Evolutionary conservation across 768 basidiomycete genomes (phyloP), one percentile per base, ranked within the genome.

Genomic region (Termitomyces titanicus): DNA sequence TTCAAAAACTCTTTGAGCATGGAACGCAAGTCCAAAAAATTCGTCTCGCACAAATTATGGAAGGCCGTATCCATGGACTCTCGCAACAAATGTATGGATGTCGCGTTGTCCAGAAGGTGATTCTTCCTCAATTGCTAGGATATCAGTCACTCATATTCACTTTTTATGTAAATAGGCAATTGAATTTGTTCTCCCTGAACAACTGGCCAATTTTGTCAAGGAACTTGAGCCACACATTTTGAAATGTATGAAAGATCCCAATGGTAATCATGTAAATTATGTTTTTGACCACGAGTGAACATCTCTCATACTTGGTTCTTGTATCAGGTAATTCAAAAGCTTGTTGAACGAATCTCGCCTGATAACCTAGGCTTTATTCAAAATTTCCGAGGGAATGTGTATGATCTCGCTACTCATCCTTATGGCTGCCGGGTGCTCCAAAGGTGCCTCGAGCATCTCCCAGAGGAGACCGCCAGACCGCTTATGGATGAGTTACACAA

Each of bases 401-500:
- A 83, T 56, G 85, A 89, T 54, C 76, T 98, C 22, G 83, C 93
- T 1, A 88, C 87, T 0, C 94, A 98, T 66, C 85, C 92, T 0
- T 97, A 92, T 63, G 95, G 95, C 1, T 98, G 96, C 66, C 87
- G 96, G 11, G 96, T 98, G 22, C 79, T 98, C 31, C 96, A 98
- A 69, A 81, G 94, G 53, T 94, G 92, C 67, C 84, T 98, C 50
- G 92, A 96, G 68, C 84, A 92, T 66, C 75, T 96, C 24, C 82
- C 89, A 0, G 79, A 83, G 24, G 79, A 80, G 10, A 81, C 84
- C 43, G 86, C 82, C 0, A 80, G 86, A 49, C 78, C 82, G 0
- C 73, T 98, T 31, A 75, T 97, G 63, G 89, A 94, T 46, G 94
- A 97, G 66, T 71, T 98, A 51, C 88, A 90, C 64, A 89, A 92